Evolutionary conservation across 768 basidiomycete genomes (phyloP).

Genomic region (Amanita pseudoporphyria): DNA sequence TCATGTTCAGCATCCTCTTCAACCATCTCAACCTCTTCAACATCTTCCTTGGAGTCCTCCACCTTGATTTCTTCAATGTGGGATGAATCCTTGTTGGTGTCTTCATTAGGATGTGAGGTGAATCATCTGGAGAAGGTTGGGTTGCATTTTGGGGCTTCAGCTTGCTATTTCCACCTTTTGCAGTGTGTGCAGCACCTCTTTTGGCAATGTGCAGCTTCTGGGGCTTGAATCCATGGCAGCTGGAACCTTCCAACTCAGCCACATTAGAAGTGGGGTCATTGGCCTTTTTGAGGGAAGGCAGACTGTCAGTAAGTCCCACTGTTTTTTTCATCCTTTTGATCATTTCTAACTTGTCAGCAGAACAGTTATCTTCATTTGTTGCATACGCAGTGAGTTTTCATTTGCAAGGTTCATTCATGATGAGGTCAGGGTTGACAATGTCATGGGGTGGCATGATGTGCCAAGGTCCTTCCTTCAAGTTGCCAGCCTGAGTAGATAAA

Average conservation of each 20-base stretch:
- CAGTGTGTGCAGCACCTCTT: not conserved
- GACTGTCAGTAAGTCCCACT: not conserved
- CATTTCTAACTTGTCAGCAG: not conserved
- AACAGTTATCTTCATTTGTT: too few species aligned
- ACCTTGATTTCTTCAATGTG: not conserved
- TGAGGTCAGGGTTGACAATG: not conserved
- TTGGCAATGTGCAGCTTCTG: not conserved
- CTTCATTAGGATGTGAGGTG: not conserved
- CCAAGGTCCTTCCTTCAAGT: not conserved
- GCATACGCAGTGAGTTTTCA: not conserved
- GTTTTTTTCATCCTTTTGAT: conserved; percentile 1
- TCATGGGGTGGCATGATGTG: not conserved
- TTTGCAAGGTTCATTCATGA: not conserved
- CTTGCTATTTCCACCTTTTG: not conserved
- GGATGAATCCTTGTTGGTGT: not conserved
- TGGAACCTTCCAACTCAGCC: not conserved
- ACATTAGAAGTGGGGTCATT: not conserved
- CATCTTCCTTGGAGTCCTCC: not conserved
- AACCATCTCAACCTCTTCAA: not conserved
- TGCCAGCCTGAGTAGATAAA: too few species aligned
- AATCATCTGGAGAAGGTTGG: not conserved
- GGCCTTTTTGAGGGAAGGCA: not conserved
- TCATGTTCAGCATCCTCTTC: not conserved
- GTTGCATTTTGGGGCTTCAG: not conserved
- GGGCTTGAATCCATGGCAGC: not conserved